Percentiles rank a stretch among this genome's conserved stretches.
Evolutionary conservation across 1,139 yeast genomes (phyloP).

Genomic region (Saccharomycopsis hybrid): DNA sequence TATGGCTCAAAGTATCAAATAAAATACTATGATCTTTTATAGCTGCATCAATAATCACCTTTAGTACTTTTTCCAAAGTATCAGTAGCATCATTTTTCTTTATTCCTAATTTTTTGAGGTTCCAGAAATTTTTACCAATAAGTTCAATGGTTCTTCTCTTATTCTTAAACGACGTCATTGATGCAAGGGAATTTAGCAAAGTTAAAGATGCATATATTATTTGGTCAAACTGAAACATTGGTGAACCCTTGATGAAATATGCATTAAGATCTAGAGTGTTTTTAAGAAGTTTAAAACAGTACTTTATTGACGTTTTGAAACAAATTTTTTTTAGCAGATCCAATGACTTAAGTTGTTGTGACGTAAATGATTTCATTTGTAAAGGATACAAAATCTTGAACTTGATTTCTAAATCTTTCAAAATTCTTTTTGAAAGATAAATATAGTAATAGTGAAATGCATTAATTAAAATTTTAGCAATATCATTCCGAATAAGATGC

Average conservation of each 20-base stretch:
- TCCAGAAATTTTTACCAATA: slow-evolving; percentile 49
- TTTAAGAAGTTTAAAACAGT: slow-evolving; percentile 37
- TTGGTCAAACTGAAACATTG: slow-evolving; percentile 42
- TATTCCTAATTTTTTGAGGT: slow-evolving; percentile 46
- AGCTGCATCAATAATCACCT: slow-evolving; percentile 37
- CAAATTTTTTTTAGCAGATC: slow-evolving; percentile 27
- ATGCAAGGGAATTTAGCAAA: slow-evolving; percentile 38
- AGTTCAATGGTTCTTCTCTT: slow-evolving; percentile 35
- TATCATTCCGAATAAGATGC: slow-evolving; percentile 37
- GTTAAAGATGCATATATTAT: slow-evolving; percentile 47
- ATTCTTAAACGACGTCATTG: slow-evolving; percentile 31
- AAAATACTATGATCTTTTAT: slow-evolving; percentile 7
- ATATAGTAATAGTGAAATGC: slow-evolving; percentile 40
- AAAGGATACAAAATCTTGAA: slow-evolving; percentile 17
- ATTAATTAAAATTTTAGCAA: slow-evolving; percentile 38
- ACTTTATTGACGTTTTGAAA: slow-evolving; percentile 35
- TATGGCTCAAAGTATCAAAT: no score
- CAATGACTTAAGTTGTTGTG: slow-evolving; percentile 18
- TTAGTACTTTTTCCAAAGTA: slow-evolving; percentile 46
- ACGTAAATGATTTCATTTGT: slow-evolving; percentile 8
- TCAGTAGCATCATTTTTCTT: slow-evolving; percentile 48
- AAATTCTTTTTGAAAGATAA: slow-evolving; percentile 33
- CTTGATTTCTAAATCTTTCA: slow-evolving; percentile 10
- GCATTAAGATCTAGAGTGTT: slow-evolving; percentile 39
- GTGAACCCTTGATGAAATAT: slow-evolving; percentile 43